phyloP scores from a whole-genome alignment of 371 early-diverging fungal genomes.

The Mortierella sp. region DNA sequence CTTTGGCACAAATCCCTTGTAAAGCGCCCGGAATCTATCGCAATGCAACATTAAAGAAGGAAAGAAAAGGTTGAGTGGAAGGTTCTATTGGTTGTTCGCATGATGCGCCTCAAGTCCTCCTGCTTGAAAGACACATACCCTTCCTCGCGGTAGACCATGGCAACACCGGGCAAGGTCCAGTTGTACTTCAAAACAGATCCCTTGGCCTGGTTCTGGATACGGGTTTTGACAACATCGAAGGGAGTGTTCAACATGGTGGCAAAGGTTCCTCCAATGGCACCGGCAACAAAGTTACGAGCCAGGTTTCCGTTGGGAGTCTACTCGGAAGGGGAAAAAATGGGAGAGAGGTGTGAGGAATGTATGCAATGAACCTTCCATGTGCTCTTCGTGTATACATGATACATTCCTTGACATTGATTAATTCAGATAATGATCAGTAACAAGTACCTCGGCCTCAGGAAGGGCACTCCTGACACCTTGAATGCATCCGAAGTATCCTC shows the following conservation, averaged over 20 bases:
- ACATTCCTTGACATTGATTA: not conserved
- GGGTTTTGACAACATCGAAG: constrained; percentile 97
- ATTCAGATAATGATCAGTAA: not conserved
- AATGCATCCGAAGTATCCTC: constrained; percentile 95
- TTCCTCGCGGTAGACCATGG: constrained; percentile 93
- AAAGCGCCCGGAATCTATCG: constrained; percentile 83
- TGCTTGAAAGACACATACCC: constrained; percentile 66
- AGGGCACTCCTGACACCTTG: constrained; percentile 77
- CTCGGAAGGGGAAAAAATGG: not conserved
- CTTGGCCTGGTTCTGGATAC: constrained; percentile 91
- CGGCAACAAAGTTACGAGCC: constrained; percentile 92
- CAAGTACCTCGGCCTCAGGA: constrained; percentile 86
- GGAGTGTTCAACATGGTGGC: constrained; percentile 97
- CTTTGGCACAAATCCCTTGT: constrained; percentile 97
- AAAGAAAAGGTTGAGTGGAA: not conserved
- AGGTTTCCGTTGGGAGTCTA: constrained; percentile 75
- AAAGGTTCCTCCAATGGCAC: constrained; percentile 95
- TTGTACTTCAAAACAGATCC: constrained; percentile 81
- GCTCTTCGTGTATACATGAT: not conserved
- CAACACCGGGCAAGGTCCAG: constrained; percentile 91
- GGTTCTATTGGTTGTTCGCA: not conserved
- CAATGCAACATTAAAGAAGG: constrained; percentile 2
- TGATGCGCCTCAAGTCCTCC: not conserved
- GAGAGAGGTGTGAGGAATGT: not conserved
- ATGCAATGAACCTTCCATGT: not conserved